Percentiles rank a stretch among this genome's conserved stretches.
Evolutionary conservation across 2,329 filamentous ascomycete genomes (phyloP).

Genomic region (Blastomyces silverae): DNA sequence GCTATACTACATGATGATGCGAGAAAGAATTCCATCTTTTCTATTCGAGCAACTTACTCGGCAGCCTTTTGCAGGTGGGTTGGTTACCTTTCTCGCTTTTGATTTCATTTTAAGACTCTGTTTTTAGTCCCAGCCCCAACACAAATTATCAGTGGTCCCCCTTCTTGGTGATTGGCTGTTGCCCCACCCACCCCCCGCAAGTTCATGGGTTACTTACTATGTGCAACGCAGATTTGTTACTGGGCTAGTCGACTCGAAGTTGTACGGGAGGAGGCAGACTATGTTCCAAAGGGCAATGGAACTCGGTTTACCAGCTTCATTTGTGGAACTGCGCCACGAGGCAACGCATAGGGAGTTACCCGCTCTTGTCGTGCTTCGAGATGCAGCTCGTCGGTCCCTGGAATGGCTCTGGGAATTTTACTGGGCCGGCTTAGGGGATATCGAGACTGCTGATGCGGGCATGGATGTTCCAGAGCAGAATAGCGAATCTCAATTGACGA

Average conservation of each 20-base stretch:
- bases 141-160: not conserved
- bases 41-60: slow-evolving; percentile 41
- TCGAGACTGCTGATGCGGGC: slow-evolving; percentile 17
- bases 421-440: slow-evolving; percentile 54
- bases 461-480: slow-evolving; percentile 11
- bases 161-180: not conserved
- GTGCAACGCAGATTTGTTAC: slow-evolving; percentile 38
- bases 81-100: slow-evolving; percentile 18
- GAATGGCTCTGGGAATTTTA: slow-evolving; percentile 87
- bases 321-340: slow-evolving; percentile 84
- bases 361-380: slow-evolving; percentile 63
- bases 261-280: slow-evolving; percentile 37
- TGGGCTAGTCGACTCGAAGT: slow-evolving; percentile 40
- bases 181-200: not conserved
- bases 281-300: slow-evolving; percentile 42
- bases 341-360: slow-evolving; percentile 85
- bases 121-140: not conserved
- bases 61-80: slow-evolving; percentile 45
- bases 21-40: slow-evolving; percentile 38
- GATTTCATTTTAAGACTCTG: slow-evolving; percentile 7
- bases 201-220: slow-evolving; percentile 1
- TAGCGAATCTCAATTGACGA: slow-evolving; percentile 3
- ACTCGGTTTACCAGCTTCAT: slow-evolving; percentile 52
- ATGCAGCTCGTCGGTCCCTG: slow-evolving; percentile 62
- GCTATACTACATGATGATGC: slow-evolving; percentile 42